Conservation (phyloP, 148 eudicot species). For the Polygonum aviculare region DNA sequence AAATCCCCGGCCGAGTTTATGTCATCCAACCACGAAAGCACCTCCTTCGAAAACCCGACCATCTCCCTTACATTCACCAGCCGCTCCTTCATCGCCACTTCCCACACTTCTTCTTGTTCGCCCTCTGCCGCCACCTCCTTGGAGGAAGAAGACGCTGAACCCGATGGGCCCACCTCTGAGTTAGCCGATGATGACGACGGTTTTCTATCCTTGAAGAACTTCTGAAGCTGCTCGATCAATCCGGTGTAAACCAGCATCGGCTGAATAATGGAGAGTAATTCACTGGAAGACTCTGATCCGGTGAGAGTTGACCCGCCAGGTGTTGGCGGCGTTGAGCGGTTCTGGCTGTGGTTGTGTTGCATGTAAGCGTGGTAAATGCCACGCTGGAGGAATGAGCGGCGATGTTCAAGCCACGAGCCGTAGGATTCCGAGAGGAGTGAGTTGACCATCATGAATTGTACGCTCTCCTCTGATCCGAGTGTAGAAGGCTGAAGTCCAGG, state of each 20-base stretch:
- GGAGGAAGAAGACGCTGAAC: conserved; percentile 9
- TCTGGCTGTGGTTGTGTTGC: conserved; percentile 56
- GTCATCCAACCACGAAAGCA: conserved; percentile 79
- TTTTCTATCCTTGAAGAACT: conserved; percentile 62
- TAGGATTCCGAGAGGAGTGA: conserved; percentile 88
- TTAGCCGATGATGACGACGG: conserved; percentile 14
- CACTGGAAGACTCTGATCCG: conserved; percentile 28
- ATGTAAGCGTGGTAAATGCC: conserved; percentile 93
- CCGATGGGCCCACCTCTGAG: background rate
- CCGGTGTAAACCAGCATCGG: conserved; percentile 98
- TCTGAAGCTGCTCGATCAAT: conserved; percentile 86
- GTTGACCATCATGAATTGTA: conserved; percentile 97
- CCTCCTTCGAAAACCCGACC: conserved; percentile 75
- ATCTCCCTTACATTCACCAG: conserved; percentile 72
- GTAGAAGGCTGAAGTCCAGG: conserved; percentile 39
- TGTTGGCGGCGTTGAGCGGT: conserved; percentile 31
- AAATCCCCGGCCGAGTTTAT: conserved; percentile 54
- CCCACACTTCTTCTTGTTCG: conserved; percentile 80
- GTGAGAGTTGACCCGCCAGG: conserved; percentile 20
- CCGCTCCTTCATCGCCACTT: conserved; percentile 75
- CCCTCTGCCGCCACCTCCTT: conserved; percentile 21
- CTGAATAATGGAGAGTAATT: conserved; percentile 53
- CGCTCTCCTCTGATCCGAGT: conserved; percentile 75
- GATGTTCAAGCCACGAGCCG: conserved; percentile 87
- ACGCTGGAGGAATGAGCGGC: conserved; percentile 74